A percentile compares a stretch with the other conserved stretches of the same genome.
Evolutionary conservation across 2,329 filamentous ascomycete species (phyloP).

Genomic region (Venturiaceae sp.): DNA sequence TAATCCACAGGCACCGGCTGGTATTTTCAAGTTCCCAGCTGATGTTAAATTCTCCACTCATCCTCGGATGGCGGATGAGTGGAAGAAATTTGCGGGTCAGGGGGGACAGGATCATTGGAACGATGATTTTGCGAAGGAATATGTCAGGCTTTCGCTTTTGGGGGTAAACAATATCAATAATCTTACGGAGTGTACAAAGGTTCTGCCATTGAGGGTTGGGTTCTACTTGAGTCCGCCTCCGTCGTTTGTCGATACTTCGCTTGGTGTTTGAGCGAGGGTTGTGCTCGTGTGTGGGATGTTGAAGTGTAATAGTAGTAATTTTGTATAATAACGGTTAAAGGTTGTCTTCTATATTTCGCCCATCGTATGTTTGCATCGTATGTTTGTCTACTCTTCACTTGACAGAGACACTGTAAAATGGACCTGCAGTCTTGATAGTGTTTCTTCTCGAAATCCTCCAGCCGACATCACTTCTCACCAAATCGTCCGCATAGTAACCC

Average conservation of each 20-base stretch:
- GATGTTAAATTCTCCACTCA: slow-evolving; percentile 25
- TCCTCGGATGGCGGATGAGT: slow-evolving; percentile 22
- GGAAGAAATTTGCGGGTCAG: slow-evolving; percentile 10
- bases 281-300: too few species aligned
- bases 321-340: too few species aligned
- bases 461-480: too few species aligned
- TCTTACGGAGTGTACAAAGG: slow-evolving; percentile 15
- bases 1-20: slow-evolving; percentile 15
- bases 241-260: not conserved
- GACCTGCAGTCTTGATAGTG: too few species aligned
- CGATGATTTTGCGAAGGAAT: slow-evolving; percentile 13
- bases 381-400: too few species aligned
- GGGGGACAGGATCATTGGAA: slow-evolving; percentile 4
- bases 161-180: slow-evolving; percentile 18
- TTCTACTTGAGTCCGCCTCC: not conserved
- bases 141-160: slow-evolving; percentile 13
- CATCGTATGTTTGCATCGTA: too few species aligned
- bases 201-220: slow-evolving; percentile 10
- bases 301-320: too few species aligned
- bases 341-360: too few species aligned
- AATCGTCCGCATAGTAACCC: too few species aligned
- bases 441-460: too few species aligned
- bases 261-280: too few species aligned
- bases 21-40: slow-evolving; percentile 25
- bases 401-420: too few species aligned